Evolutionary conservation across 805 yeast genomes (phyloP), one percentile per base, ranked within the genome.

Genomic region (Sugiyamaella floridensis): DNA sequence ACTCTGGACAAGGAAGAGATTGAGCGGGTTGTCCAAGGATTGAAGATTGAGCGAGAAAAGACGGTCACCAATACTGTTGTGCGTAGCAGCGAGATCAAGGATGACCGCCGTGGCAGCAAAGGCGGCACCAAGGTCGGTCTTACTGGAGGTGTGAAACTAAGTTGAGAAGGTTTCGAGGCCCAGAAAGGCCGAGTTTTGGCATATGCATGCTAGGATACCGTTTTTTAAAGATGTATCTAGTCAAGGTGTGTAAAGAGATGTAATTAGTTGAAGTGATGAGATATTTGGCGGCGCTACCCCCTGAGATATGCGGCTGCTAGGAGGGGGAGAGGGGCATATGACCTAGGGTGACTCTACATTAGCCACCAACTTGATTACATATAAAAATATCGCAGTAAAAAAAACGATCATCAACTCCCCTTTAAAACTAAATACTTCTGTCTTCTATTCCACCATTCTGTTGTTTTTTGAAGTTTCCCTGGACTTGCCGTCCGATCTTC

Each of bases 1-100:
- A 93, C 99, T 0, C 77, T 93, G 60, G 92, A 86, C 43, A 85
- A 85, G 57, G 92, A 83, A 29, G 99, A 93, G 68, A 92, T 93
- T 76, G 92, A 85, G 65, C 82, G 80, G 63, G 80, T 93, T 47
- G 89, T 89, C 40, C 76, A 75, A 56, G 99, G 99, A 40, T 92
- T 88, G 66, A 67, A 78, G 41, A 73, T 90, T 48, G 78, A 78
- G 59, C 85, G 85, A 67, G 77, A 80, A 46, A 88, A 83, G 66
- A 80, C 79, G 11, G 72, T 82, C 18, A 78, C 92, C 32, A 90
- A 89, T 64, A 86, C 88, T 14, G 85, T 92, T 12, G 80, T 85
- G 40, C 83, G 82, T 50, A 49, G 64, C 48, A 65, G 61, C 50
- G 72, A 69, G 20, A 69, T 69, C 50, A 49, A 53, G 41, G 65